phyloP scores from a whole-genome alignment of 2,329 filamentous ascomycete species.

The Mollisiaceae sp. region DNA sequence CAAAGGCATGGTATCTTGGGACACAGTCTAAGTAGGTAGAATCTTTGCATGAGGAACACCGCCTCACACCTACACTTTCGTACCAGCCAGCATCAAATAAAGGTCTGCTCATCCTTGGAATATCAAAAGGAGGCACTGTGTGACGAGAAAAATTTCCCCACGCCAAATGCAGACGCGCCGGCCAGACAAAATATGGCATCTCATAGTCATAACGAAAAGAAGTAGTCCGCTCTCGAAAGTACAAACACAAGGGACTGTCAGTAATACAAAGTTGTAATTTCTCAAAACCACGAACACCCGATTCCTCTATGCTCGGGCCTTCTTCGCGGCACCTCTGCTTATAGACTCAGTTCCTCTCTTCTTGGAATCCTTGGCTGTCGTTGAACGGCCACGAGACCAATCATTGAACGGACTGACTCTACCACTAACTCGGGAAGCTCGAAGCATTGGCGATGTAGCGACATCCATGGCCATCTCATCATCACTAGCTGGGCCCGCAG shows the following conservation, averaged over 20 bases:
- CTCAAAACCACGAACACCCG: not conserved
- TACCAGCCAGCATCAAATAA: not conserved
- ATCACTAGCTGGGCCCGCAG: slow-evolving; percentile 36
- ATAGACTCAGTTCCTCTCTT: slow-evolving; percentile 51
- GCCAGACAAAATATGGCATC: slow-evolving; percentile 17
- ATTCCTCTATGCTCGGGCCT: slow-evolving; percentile 36
- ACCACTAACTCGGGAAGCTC: slow-evolving; percentile 16
- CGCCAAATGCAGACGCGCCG: slow-evolving; percentile 6
- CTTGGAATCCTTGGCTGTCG: slow-evolving; percentile 30
- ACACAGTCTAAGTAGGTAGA: not conserved
- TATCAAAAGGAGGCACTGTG: not conserved
- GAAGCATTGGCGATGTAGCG: slow-evolving; percentile 43
- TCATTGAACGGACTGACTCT: slow-evolving; percentile 61
- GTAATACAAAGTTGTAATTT: slow-evolving; percentile 12
- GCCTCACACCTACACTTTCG: not conserved
- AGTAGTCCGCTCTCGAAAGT: slow-evolving; percentile 20
- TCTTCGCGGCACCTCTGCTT: slow-evolving; percentile 46
- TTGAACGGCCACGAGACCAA: slow-evolving; percentile 59
- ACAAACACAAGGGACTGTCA: slow-evolving; percentile 19
- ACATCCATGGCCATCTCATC: slow-evolving; percentile 23
- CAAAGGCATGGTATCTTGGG: not conserved
- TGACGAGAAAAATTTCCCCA: not conserved
- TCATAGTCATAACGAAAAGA: slow-evolving; percentile 11
- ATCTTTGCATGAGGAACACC: not conserved
- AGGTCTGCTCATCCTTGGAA: not conserved